phyloP scores from a whole-genome alignment of 176 grass and related monocot species.

The Oryza coarctata region DNA sequence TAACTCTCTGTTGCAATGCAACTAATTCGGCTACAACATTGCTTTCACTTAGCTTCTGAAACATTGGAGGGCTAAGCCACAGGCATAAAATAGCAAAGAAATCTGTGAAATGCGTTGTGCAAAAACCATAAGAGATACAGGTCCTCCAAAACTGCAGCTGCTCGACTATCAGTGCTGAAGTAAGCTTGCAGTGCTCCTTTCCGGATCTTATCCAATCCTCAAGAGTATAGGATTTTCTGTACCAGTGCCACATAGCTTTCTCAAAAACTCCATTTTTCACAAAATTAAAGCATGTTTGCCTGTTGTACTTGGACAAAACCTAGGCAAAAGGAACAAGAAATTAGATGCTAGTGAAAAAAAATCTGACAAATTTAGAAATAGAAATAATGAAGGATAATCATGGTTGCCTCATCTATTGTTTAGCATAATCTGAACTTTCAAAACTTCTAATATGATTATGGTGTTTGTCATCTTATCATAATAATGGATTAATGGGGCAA shows the following conservation, averaged over 20 bases:
- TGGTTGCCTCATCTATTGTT: not conserved
- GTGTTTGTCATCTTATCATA: not conserved
- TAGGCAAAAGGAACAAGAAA: slow-evolving; percentile 24
- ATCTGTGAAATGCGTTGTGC: slow-evolving; percentile 65
- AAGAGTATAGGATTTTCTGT: slow-evolving; percentile 56
- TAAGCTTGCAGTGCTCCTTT: slow-evolving; percentile 68
- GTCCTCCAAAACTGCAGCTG: slow-evolving; percentile 85
- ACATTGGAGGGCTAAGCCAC: slow-evolving; percentile 64
- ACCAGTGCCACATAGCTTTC: slow-evolving; percentile 84
- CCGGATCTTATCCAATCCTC: slow-evolving; percentile 69
- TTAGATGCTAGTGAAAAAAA: slow-evolving; percentile 17
- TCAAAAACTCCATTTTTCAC: slow-evolving; percentile 74
- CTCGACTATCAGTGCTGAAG: slow-evolving; percentile 73
- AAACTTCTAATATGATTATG: slow-evolving; percentile 18
- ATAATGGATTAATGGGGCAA: not conserved
- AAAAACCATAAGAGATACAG: slow-evolving; percentile 87
- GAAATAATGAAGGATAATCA: slow-evolving; percentile 5
- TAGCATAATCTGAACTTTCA: not conserved
- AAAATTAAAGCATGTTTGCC: slow-evolving; percentile 83
- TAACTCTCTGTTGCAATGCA: slow-evolving; percentile 82
- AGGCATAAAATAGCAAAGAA: slow-evolving; percentile 79
- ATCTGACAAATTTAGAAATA: slow-evolving; percentile 15
- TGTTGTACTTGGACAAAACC: slow-evolving; percentile 79
- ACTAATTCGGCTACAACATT: slow-evolving; percentile 64
- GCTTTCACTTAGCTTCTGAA: slow-evolving; percentile 61